Evolutionary conservation across 2,329 filamentous ascomycete species (phyloP), one percentile per base, ranked within the genome.

Genomic region (Xylariaceae sp.): DNA sequence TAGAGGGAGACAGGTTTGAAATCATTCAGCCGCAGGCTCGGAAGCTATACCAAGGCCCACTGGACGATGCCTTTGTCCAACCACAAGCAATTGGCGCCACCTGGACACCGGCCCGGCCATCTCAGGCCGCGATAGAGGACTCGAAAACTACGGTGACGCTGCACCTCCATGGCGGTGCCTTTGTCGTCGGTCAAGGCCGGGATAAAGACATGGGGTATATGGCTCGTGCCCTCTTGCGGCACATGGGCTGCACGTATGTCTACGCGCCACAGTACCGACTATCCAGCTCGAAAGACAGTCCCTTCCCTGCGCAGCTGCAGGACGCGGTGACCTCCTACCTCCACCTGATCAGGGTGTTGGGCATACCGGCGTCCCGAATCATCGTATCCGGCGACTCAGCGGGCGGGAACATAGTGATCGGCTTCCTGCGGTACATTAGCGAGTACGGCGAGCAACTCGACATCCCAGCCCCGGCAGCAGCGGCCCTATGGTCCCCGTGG

Each of bases 331-430:
- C 68, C n/a, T 58, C 64, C 1, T 71, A 70, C 48, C 50, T 64
- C 4, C 55, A 64, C 50, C 62, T 70, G 2, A 31, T 66, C 6
- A 55, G 50, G 3, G 58, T 60, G 3, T 44, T 64, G 41, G 39
- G 57, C 2, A 67, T 70, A 48, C 64, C 68, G 1, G 35, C 64
- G 2, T 39, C 50, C 3, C 62, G 64, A 6, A 64, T 71, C 50
- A 57, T 71, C 34, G n/a, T 71, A 3, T 69, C 67, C 6, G 69
- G 69, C 31, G 69, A 70, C 60, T 68, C 67, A 5, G 68, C 68
- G 0, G 69, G 69, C 5, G 69, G 54, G 0, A 69, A 68, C 47
- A 57, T 71, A 1, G 67, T 59, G 1, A 51, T 71, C 34, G 68
- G 53, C 2, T 58, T 71, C 29, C 58, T 70, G 12, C 65, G 68